Percentiles rank a stretch among this genome's conserved stretches.
Evolutionary conservation across 495 filamentous ascomycete species (phyloP).

Genomic region (Annulohypoxylon moriforme): DNA sequence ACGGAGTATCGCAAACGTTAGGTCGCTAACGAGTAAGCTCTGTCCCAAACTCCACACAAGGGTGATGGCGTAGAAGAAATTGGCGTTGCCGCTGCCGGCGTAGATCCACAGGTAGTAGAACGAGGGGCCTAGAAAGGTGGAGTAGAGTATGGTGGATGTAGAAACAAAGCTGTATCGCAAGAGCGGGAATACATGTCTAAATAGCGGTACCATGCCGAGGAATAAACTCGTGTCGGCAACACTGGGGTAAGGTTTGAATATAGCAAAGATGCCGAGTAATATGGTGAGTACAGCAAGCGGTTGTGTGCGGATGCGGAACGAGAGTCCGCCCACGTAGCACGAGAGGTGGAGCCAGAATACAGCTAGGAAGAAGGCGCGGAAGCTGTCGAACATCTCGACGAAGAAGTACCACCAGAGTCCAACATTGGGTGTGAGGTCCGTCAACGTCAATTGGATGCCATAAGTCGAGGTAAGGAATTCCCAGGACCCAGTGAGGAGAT

Average conservation of each 20-base stretch:
- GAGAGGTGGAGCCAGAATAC: conserved; percentile 97
- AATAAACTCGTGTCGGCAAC: conserved; percentile 88
- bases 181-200: conserved; percentile 91
- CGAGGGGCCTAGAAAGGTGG: conserved; percentile 87
- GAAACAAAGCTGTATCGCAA: conserved; percentile 95
- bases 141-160: conserved; percentile 82
- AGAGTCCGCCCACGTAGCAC: conserved; percentile 86
- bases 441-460: conserved; percentile 88
- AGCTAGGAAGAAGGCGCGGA: conserved; percentile 94
- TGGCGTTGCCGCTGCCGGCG: conserved; percentile 95
- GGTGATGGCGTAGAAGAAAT: conserved; percentile 99
- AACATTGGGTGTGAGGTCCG: conserved; percentile 93
- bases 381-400: conserved; percentile 99
- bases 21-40: conserved; percentile 81
- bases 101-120: conserved; percentile 99
- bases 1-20: conserved; percentile 84
- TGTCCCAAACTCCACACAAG: conserved; percentile 94
- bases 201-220: conserved; percentile 84
- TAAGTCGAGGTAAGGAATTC: conserved; percentile 91
- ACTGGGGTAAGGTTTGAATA: conserved; percentile 97
- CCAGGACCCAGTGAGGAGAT: conserved; percentile 81
- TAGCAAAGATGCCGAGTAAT: conserved; percentile 84
- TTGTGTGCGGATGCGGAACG: conserved; percentile 80
- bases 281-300: conserved; percentile 86
- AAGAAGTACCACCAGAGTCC: conserved; percentile 99